Evolutionary conservation across 805 yeast species (phyloP), one percentile per base, ranked within the genome.

Genomic region (Cyberlindnera maritima): DNA sequence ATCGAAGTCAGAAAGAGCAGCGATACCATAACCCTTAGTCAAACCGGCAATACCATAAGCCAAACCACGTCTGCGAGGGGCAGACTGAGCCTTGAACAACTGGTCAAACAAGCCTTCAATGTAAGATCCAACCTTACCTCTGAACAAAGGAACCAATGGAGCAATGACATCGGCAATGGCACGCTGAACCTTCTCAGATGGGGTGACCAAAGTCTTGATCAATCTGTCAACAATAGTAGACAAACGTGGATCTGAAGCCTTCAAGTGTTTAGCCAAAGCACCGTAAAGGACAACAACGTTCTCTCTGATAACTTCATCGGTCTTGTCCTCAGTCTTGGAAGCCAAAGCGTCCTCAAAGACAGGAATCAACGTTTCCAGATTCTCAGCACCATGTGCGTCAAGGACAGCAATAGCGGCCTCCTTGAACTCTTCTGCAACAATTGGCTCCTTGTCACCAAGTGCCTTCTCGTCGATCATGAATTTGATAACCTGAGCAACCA

Each of bases 41-140:
- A 94, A 67, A 53, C 99, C 99, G 19, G 98, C 87, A 57, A 94
- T 77, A 65, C 98, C 99, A 69, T 88, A 90, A 1, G 98, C 98
- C 2, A 97, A 92, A 60, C 98, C 99, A 54, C 92, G 78, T 62
- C 96, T 77, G 5, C 68, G 66, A 5, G 74, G 64, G 37, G 67
- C 65, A 2, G 68, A 55, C 28, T 69, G 68, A 2, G 80, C 81
- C 9, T 67, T 63, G 60, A 87, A 80, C 21, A 91, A 69, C 54
- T 77, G 80, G 6, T 70, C 77, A 59, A 87, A 76, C 41, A 90
- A 69, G 3, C 59, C 55, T 32, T 83, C 85, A 47, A 88, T 67
- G 54, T 85, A 80, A 1, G 66, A 64, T 23, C 75, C 76, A 25
- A 84, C 74, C 14, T 72, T 70, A 2, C 74, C 60, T 33, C 68